Evolutionary conservation across 441 rosid genomes (phyloP).

Genomic region (Jatropha podagrica): DNA sequence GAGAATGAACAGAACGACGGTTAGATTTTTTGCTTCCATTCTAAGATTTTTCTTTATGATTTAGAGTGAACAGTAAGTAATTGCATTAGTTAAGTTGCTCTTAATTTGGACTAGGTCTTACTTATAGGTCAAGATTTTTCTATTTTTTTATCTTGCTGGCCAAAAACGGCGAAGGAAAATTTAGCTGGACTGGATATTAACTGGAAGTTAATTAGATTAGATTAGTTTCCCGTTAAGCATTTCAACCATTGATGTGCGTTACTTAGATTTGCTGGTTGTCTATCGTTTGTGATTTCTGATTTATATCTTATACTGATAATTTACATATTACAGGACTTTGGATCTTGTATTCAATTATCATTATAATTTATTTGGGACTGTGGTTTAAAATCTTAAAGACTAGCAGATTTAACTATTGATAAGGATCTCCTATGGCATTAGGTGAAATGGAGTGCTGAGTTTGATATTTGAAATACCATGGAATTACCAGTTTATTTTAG

Average conservation of each 20-base stretch:
- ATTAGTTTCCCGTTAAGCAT: not conserved
- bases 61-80: not conserved
- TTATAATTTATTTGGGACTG: not conserved
- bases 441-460: not conserved
- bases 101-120: not conserved
- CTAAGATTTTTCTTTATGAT: not conserved
- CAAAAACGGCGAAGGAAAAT: not conserved
- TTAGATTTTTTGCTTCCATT: slow-evolving; percentile 4
- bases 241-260: not conserved
- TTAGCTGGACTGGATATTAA: not conserved
- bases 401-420: not conserved
- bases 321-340: not conserved
- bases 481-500: not conserved
- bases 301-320: not conserved
- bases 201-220: not conserved
- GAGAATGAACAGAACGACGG: slow-evolving; percentile 52
- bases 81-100: not conserved
- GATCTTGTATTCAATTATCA: not conserved
- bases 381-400: slow-evolving; percentile 12
- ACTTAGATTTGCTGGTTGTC: not conserved
- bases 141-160: no score
- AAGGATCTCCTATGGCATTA: not conserved
- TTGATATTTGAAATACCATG: not conserved
- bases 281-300: not conserved
- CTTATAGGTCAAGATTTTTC: not conserved